A percentile compares a stretch with the other conserved stretches of the same genome.
These are phyloP conservation scores for Pisolithus microcarpus DNA, from an alignment of 768 basidiomycete species.

Conservation along the genomic window DNA sequence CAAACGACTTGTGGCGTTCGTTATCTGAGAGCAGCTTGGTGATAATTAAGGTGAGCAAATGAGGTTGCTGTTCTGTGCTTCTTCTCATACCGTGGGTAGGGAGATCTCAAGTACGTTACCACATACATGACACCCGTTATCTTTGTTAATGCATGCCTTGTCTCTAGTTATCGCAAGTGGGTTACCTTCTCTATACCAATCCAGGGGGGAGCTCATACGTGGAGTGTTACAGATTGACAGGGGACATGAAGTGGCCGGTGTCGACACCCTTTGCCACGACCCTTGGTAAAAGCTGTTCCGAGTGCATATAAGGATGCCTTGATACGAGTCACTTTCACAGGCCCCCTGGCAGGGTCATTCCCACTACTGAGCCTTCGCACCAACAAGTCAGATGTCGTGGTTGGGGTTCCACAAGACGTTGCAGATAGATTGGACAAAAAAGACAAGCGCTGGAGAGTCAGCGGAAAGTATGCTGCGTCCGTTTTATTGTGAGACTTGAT, in stretches of 20 bases:
- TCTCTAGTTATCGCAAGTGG: constrained; percentile 73
- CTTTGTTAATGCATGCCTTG: constrained; percentile 1
- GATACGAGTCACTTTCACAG: constrained; percentile 26
- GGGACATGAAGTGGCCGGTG: constrained; percentile 83
- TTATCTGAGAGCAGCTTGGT: constrained; percentile 59
- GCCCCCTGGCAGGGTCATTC: constrained; percentile 73
- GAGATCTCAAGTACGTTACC: constrained; percentile 77
- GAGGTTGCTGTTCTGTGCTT: not conserved
- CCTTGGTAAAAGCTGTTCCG: constrained; percentile 42
- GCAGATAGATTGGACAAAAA: constrained; percentile 61
- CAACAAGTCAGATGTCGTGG: constrained; percentile 92
- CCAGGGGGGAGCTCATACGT: constrained; percentile 2
- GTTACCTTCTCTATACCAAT: constrained; percentile 16
- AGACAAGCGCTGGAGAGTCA: constrained; percentile 69
- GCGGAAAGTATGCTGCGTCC: constrained; percentile 53
- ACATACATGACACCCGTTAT: not conserved
- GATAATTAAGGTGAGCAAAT: constrained; percentile 65
- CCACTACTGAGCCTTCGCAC: constrained; percentile 82
- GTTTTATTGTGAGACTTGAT: not conserved
- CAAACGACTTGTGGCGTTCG: constrained; percentile 42
- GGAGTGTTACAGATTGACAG: constrained; percentile 57
- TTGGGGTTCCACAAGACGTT: constrained; percentile 61
- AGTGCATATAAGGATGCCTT: not conserved
- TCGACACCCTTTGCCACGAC: constrained; percentile 69
- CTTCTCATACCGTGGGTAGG: constrained; percentile 34